Base-by-base conservation (phyloP, 116 monocot species). In the Papilionanthe hybrid region DNA sequence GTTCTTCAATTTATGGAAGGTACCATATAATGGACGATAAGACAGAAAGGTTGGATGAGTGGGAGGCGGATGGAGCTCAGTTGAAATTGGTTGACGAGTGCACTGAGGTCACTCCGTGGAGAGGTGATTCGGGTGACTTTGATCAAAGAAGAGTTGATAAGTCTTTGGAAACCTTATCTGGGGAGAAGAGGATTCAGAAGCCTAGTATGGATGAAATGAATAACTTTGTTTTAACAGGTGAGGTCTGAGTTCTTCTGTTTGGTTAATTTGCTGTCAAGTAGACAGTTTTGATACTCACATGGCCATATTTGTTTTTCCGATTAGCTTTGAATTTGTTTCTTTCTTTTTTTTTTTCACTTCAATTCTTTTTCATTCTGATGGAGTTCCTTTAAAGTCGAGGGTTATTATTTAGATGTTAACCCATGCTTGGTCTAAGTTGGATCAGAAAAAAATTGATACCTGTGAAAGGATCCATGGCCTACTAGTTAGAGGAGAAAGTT, bases 21-120 rank as follows among this genome's bases (percentile, higher is more conserved):
- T 18, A 53, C 1, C 53, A 53, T 23, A 87, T 92, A 87, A 80
- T 89, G 82, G 85, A 83, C 69, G 87, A 92, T 73, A 78, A 85
- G 15, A 87, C 89, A 0, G 92, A 92, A 65, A 87, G 53, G 75
- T 82, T 92, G 72, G 87, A 92, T 80, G 92, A 89, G 57, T 89
- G 55, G 77, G 86, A 78, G 28, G 82, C 78, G 43, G 83, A 79
- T 84, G 85, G 37, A 15, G 32, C 57, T 81, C 83, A 76, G 48
- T 81, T 86, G 79, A 86, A 88, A 81, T 65, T 45, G 32, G 55
- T 79, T 4, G 76, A 80, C 67, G 72, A 75, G 22, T 37, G 72
- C 23, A 25, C 15, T 41, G 78, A 75, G 48, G 78, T 47, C 71
- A 30, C 80, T 77, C 25, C 82, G 0, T 55, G 55, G 69, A 80